Evolutionary conservation across 768 basidiomycete species (phyloP), one percentile per base, ranked within the genome.

Genomic region (Boletus coccyginus): DNA sequence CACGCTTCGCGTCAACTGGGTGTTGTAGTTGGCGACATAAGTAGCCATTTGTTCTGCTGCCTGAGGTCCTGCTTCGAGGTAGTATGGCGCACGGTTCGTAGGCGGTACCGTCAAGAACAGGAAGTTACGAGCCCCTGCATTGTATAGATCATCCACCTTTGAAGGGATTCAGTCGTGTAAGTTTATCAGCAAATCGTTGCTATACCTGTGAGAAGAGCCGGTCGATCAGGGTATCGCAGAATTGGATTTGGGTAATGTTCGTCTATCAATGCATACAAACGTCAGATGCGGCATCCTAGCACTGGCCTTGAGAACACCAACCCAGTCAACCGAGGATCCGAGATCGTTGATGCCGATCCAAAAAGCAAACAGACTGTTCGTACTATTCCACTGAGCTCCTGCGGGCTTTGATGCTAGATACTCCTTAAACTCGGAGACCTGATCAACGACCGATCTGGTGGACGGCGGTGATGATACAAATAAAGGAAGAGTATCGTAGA

Each of bases 281-380:
- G 35, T 61, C 40, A 50, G n/a, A 24, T 14, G 19, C 21, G 21
- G 21, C 1, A n/a, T 19, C 27, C 47, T 9, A 11, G 1, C 3
- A 8, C 7, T 33, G 16, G 9, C 12, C 9, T 24, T 7, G 24
- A 2, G 17, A 53, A 50, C 5, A 47, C 56, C 10, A 38, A 67
- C 70, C 70, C 58, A 65, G 48, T 47, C 29, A 13, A 11, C 39
- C 13, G 54, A 63, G 41, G 36, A 57, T 33, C 61, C 55, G 32
- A 88, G 77, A 61, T 88, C 87, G 62, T 88, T 88, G 60, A 88
- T 83, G 1, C 87, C 87, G 54, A 89, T 86, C 78, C 79, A 88
- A 19, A 87, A 69, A 0, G 81, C 81, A 69, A 89, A 88, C 46
- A 88, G 61, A 50, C 84, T 65, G 63, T 87, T 82, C 6, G 64